These are phyloP conservation scores for Saccharomycopsis phalli DNA, from an alignment of 1,139 yeast genomes.

Conservation along the genomic window DNA sequence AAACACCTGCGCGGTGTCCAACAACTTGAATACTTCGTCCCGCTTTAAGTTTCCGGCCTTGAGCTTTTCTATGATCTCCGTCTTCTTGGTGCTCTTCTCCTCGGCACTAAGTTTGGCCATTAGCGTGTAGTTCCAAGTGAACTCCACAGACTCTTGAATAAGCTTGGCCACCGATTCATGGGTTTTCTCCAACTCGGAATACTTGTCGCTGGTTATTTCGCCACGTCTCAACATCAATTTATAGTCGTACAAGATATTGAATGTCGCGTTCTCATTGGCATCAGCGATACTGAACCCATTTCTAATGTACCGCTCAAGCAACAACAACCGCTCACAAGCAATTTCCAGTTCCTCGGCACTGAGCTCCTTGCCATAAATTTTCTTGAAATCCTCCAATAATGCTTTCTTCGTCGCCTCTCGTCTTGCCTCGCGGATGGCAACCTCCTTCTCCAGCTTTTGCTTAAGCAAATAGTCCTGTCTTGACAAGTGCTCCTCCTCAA, in stretches of 20 bases:
- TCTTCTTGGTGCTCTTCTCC: slow-evolving; percentile 29
- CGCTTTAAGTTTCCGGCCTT: slow-evolving; percentile 15
- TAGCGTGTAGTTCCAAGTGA: slow-evolving; percentile 34
- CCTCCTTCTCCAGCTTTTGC: slow-evolving; percentile 38
- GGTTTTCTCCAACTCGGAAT: slow-evolving; percentile 23
- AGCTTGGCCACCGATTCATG: slow-evolving; percentile 27
- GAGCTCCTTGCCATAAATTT: slow-evolving; percentile 25
- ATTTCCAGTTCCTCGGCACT: slow-evolving; percentile 30
- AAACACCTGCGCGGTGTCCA: slow-evolving; percentile 29
- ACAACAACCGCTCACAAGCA: slow-evolving; percentile 45
- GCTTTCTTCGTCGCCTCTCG: slow-evolving; percentile 28
- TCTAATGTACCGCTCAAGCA: slow-evolving; percentile 40
- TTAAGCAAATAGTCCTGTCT: slow-evolving; percentile 55
- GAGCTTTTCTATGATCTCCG: slow-evolving; percentile 27
- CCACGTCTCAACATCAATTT: slow-evolving; percentile 36
- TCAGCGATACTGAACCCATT: slow-evolving; percentile 46
- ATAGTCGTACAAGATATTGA: slow-evolving; percentile 40
- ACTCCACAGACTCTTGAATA: slow-evolving; percentile 28
- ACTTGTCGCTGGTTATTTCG: slow-evolving; percentile 31
- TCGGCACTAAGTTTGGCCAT: slow-evolving; percentile 30
- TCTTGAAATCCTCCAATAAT: slow-evolving; percentile 25
- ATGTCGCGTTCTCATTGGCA: slow-evolving; percentile 50
- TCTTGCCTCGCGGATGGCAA: slow-evolving; percentile 32
- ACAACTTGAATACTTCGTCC: slow-evolving; percentile 25
- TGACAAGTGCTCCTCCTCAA: slow-evolving; percentile 48